A percentile compares a stretch with the other conserved stretches of the same genome.
Evolutionary conservation across 345 rosid genomes (phyloP).

Genomic region (Boechera divaricarpa): DNA sequence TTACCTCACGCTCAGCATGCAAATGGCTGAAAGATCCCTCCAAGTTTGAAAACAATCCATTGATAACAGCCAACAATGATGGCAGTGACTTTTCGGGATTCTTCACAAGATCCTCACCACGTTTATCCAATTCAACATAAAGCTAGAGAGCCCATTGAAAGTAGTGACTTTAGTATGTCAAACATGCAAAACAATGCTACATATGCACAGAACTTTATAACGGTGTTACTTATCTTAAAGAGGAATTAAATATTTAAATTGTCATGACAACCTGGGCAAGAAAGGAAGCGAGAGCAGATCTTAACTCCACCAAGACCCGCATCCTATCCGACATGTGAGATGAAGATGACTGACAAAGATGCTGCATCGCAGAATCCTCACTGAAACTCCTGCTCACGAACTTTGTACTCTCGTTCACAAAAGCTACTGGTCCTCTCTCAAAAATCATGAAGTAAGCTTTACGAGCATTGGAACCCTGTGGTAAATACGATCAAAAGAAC

Average conservation of each 20-base stretch:
- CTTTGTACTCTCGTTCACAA: slow-evolving; percentile 58
- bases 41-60: slow-evolving; percentile 64
- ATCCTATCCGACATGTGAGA: slow-evolving; percentile 74
- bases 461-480: slow-evolving; percentile 70
- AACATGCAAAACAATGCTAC: slow-evolving; percentile 1
- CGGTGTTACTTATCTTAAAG: neutral
- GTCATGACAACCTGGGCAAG: slow-evolving; percentile 74
- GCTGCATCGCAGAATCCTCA: slow-evolving; percentile 61
- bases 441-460: slow-evolving; percentile 77
- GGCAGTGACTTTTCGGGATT: slow-evolving; percentile 70
- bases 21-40: slow-evolving; percentile 72
- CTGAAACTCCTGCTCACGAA: slow-evolving; percentile 50
- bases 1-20: slow-evolving; percentile 66
- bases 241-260: neutral
- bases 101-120: slow-evolving; percentile 69
- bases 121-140: slow-evolving; percentile 72
- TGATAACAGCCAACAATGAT: slow-evolving; percentile 54
- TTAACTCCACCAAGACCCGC: slow-evolving; percentile 57
- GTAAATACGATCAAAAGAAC: neutral
- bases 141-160: slow-evolving; percentile 53
- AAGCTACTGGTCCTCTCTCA: slow-evolving; percentile 93
- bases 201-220: neutral
- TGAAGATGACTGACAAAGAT: slow-evolving; percentile 65
- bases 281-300: slow-evolving; percentile 74
- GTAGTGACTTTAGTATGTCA: slow-evolving; percentile 16